A percentile compares a stretch with the other conserved stretches of the same genome.
phyloP scores from a whole-genome alignment of 805 yeast species.

The Barnettozyma siamensis region DNA sequence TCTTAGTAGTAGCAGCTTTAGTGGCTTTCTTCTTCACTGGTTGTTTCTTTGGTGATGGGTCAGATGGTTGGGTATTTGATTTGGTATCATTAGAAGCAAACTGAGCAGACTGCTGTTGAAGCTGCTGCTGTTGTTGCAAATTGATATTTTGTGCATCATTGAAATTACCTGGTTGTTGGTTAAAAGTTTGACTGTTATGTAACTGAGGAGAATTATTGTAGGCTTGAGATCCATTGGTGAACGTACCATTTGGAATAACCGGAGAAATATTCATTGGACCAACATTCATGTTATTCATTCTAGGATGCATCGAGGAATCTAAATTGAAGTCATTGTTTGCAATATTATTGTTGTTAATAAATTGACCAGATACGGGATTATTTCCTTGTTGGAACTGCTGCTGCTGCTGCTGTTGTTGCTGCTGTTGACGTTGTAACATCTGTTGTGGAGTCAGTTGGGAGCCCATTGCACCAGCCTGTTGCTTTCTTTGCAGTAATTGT shows the following conservation, averaged over 20 bases:
- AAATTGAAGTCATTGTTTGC: conserved; percentile 1
- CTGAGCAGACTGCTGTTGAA: conserved; percentile 1
- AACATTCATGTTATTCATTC: conserved; percentile 6
- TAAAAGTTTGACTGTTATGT: conserved; percentile 1
- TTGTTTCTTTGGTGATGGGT: conserved; percentile 2
- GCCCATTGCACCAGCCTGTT: conserved; percentile 3
- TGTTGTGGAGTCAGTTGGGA: conserved; percentile 10
- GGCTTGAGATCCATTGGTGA: conserved; percentile 5
- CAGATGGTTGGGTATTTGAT: neutral
- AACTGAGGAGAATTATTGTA: conserved; percentile 12
- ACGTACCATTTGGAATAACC: conserved; percentile 5
- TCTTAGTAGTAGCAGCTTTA: conserved; percentile 15
- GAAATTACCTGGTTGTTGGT: conserved; percentile 8
- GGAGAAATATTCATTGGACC: conserved; percentile 5
- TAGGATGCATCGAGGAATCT: conserved; percentile 2
- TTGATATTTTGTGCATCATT: neutral
- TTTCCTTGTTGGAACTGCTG: conserved; percentile 2
- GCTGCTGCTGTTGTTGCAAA: conserved; percentile 5
- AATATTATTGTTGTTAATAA: conserved; percentile 1
- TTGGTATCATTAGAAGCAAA: neutral
- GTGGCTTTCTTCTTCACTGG: conserved; percentile 11
- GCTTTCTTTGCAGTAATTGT: conserved; percentile 22
- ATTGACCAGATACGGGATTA: conserved; percentile 7
- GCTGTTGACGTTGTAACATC: conserved; percentile 2
- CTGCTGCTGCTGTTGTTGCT: conserved; percentile 5